Evolutionary conservation across 1,139 yeast genomes (phyloP).

Genomic region (Williopsis jadinii): DNA sequence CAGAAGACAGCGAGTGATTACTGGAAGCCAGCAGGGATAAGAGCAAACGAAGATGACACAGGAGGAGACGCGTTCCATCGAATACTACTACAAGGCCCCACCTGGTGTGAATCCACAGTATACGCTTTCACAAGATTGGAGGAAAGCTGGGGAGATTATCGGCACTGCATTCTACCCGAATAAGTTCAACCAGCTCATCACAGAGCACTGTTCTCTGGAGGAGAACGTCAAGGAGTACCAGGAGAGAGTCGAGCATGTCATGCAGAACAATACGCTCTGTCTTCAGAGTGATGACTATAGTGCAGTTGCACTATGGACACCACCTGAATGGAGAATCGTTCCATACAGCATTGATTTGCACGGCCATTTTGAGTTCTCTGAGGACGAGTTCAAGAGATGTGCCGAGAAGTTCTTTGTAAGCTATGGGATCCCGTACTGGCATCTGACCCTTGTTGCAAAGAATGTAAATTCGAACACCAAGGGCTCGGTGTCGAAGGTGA

Average conservation of each 20-base stretch:
- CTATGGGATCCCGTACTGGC: slow-evolving; percentile 11
- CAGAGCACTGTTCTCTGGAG: slow-evolving; percentile 8
- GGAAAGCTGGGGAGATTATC: slow-evolving; percentile 9
- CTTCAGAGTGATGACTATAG: slow-evolving; percentile 9
- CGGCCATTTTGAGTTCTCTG: slow-evolving; percentile 8
- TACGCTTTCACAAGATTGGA: slow-evolving; percentile 8
- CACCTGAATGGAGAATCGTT: slow-evolving; percentile 10
- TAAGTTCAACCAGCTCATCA: slow-evolving; percentile 11
- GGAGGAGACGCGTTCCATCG: background rate
- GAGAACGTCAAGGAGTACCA: slow-evolving; percentile 11
- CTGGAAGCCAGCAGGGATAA: no score
- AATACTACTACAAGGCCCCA: slow-evolving; percentile 2
- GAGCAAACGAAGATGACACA: no score
- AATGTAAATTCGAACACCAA: slow-evolving; percentile 4
- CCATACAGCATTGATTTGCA: slow-evolving; percentile 12
- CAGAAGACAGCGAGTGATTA: no score
- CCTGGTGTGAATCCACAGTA: background rate
- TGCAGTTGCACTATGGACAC: slow-evolving; percentile 15
- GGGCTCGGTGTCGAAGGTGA: slow-evolving; percentile 13
- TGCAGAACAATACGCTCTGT: slow-evolving; percentile 8
- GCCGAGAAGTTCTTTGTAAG: slow-evolving; percentile 4
- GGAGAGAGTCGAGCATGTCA: slow-evolving; percentile 9
- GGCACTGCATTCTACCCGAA: slow-evolving; percentile 17
- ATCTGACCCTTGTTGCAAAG: slow-evolving; percentile 13
- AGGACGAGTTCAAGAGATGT: slow-evolving; percentile 7